Evolutionary conservation across 768 basidiomycete genomes (phyloP), one percentile per base, ranked within the genome.

Genomic region (Termitomyces sp.): DNA sequence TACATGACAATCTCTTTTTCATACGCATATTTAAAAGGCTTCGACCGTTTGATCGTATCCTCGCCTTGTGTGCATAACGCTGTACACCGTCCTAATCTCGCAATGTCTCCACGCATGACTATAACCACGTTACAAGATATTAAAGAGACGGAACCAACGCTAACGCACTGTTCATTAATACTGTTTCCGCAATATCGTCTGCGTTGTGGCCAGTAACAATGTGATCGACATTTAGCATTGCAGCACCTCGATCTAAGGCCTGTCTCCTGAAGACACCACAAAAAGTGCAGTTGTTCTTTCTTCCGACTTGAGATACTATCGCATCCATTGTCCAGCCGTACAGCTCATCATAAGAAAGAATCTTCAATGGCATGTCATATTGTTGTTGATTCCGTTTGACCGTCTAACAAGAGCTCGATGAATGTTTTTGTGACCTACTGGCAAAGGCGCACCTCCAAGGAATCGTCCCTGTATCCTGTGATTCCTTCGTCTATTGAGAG

Each of bases 241-340:
- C 83, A 3, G 96, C 97, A 1, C 97, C 97, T 58, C 96, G 81
- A 74, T 99, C 97, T 26, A 99, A 81, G 0, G 97, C 97, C 69
- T 98, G 97, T 46, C 97, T 81, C 56, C 97, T 80, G 68, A 99
- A 99, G 3, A 99, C 97, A 20, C 97, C 97, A 66, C 97, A 99
- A 73, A 98, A 99, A 0, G 97, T 99, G 72, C 97, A 99, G 66
- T 98, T 99, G 65, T 97, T 98, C 80, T 97, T 97, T 75, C 84
- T 86, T 33, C 97, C 97, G 26, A 98, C 85, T 70, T 95, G 87
- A n/a, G 86, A 80, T 47, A 99, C 96, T 56, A 99, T 92, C 16
- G 84, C 81, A 65, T 99, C 97, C 96, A 99, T 99, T 2, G 96
- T 98, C 96, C 97, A 98, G 18, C 97, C 97, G 64, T 98, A 99